Base-by-base conservation (phyloP, 805 yeast genomes). In the Candida stauntonica region DNA sequence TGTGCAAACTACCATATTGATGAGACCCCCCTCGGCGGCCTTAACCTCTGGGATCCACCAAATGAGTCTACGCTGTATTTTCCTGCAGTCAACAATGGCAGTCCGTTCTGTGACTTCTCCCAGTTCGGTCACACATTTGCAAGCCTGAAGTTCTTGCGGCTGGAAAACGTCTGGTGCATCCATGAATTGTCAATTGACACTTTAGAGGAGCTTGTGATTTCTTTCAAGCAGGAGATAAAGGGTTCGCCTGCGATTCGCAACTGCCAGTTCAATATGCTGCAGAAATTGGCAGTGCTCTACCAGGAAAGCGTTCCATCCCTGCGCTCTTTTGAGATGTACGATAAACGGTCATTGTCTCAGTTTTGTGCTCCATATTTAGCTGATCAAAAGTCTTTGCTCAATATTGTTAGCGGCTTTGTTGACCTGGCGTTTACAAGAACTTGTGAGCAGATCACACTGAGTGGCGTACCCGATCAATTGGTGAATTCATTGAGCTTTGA, bases 381-480 rank as follows among this genome's bases (percentile, higher is more conserved):
- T 8, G 41, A 38, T 23, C 30, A 30, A n/a, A 19, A 32, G 5
- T 35, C 39, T 4, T 9, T 26, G 3, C 3, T 32, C n/a, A 33
- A 33, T 29, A 39, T 39, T 15, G 14, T 19, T 5, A 24, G 32
- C 12, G 35, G 38, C 13, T 31, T 31, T 19, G 31, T 35, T 9
- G 42, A 39, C 18, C 18, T 39, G 7, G 16, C 24, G 3, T 39
- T 39, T 23, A 39, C 42, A 2, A 2, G 21, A 3, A 26, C 29
- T 4, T 39, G 42, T 14, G 7, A 17, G 3, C 31, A 34, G 18
- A 27, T 39, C 7, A 35, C 34, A 14, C 15, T 39, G 8, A 26
- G 35, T 35, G 42, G 42, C 8, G 38, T 35, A 9, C 42, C 42
- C 6, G 38, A 34, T 27, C 33, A 34, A 13, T 16, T 39, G n/a